Evolutionary conservation across 2,329 filamentous ascomycete species (phyloP), one percentile per base, ranked within the genome.

Genomic region (Seiridium unicorne): DNA sequence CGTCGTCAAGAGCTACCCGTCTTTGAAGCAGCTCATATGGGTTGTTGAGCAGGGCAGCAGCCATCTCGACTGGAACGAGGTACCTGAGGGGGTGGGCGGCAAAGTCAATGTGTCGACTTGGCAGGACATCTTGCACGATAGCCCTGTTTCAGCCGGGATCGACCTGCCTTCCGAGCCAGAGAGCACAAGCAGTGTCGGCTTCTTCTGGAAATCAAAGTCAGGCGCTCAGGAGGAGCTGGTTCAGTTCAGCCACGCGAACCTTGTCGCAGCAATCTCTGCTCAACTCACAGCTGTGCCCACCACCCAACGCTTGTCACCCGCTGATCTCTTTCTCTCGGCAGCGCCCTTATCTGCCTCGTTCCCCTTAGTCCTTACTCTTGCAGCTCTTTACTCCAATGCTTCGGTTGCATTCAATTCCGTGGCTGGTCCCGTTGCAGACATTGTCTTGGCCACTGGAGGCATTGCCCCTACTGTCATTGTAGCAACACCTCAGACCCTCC

Each of bases 1-100:
- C 44, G 84, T 96, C 10, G 83, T 87, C 57, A 85, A 88, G 68
- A 83, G 81, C 57, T 92, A 91, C 68, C 83, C 88, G 4, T 82
- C 84, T 44, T 82, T 99, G 51, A 88, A 88, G 62, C 87, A 93
- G 66, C 82, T 97, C 38, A 85, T 97, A 67, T 98, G 93, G 92
- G 93, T 97, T 10, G 92, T 96, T 4, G 94, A 97, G 68, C 86
- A 92, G 70, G 92, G 92, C 47, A 97, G 89, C 78, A 86, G 87
- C 67, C 94, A 98, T 72, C 90, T 99, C 83, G 93, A 97, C 75
- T 99, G 94, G 93, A 93, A 92, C 67, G 91, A 94, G 71, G 86
- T 93, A 2, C 93, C 93, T 9, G 85, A 89, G 69, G 89, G 90
- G 56, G 88, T 89, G 60, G 89, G 89, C 13, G 85, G 89, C 60